phyloP scores from a whole-genome alignment of 805 yeast species.

The Candida ovalis region DNA sequence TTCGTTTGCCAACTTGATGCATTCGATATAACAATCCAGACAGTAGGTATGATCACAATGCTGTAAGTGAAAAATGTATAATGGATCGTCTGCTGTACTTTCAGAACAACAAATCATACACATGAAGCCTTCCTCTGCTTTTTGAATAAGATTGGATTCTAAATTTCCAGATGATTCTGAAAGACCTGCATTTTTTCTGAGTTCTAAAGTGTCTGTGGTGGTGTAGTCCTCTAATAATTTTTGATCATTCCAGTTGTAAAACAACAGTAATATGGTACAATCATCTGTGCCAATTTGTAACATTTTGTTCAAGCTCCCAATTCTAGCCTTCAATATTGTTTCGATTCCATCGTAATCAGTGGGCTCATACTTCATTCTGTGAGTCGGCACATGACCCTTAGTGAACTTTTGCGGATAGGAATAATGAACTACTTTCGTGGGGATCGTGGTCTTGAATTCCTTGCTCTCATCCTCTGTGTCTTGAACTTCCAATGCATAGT shows the following conservation, averaged over 20 bases:
- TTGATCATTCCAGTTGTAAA: constrained; percentile 58
- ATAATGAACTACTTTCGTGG: constrained; percentile 11
- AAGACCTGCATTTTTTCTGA: constrained; percentile 28
- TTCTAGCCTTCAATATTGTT: constrained; percentile 23
- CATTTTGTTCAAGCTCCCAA: constrained; percentile 33
- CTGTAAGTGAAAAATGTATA: constrained; percentile 40
- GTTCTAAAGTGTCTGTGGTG: constrained; percentile 33
- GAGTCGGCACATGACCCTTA: constrained; percentile 19
- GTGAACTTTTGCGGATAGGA: constrained; percentile 20
- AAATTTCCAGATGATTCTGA: constrained; percentile 32
- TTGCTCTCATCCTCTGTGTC: constrained; percentile 13
- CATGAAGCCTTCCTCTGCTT: constrained; percentile 30
- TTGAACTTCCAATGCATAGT: constrained; percentile 10
- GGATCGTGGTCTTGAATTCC: constrained; percentile 19
- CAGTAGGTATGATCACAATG: constrained; percentile 75
- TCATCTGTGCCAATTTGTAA: constrained; percentile 37
- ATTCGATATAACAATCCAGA: constrained; percentile 59
- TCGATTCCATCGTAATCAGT: constrained; percentile 31
- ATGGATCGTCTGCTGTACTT: constrained; percentile 28
- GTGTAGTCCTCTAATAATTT: constrained; percentile 50
- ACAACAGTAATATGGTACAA: constrained; percentile 42
- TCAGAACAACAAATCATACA: constrained; percentile 78
- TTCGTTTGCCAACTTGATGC: constrained; percentile 44
- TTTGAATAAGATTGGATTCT: constrained; percentile 4
- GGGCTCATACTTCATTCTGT: constrained; percentile 27